Conservation (phyloP, 2,329 filamentous ascomycete species). For the Hypomyces rosellus region DNA sequence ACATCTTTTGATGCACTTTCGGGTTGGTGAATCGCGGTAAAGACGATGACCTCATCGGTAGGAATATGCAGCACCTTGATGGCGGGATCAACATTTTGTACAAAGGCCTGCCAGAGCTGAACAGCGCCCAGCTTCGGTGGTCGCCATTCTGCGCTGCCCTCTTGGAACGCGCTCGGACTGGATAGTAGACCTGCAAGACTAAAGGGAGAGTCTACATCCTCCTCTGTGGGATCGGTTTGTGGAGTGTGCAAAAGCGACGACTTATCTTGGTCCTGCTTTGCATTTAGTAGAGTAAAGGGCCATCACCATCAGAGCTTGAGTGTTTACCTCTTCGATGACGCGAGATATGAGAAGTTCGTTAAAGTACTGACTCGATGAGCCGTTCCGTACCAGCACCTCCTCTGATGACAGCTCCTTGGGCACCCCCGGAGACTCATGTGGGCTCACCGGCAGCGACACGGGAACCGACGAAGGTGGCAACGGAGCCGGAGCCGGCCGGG, state of each 20-base stretch:
- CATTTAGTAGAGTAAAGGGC: background rate
- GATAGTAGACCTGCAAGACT: slow-evolving; percentile 30
- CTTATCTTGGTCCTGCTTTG: slow-evolving; percentile 11
- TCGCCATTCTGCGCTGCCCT: slow-evolving; percentile 15
- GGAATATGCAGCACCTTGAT: slow-evolving; percentile 25
- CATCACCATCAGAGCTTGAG: background rate
- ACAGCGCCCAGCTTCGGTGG: slow-evolving; percentile 21
- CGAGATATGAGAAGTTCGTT: slow-evolving; percentile 31
- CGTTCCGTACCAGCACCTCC: slow-evolving; percentile 26
- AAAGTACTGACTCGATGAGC: slow-evolving; percentile 29
- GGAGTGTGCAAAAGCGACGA: slow-evolving; percentile 10
- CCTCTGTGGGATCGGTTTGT: slow-evolving; percentile 2
- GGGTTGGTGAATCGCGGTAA: slow-evolving; percentile 26
- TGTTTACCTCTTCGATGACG: slow-evolving; percentile 27
- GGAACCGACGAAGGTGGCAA: background rate
- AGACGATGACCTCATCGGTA: slow-evolving; percentile 26
- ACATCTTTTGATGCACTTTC: slow-evolving; percentile 18
- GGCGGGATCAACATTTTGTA: slow-evolving; percentile 23
- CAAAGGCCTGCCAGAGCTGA: slow-evolving; percentile 25
- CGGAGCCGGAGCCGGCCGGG: background rate
- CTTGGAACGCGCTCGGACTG: slow-evolving; percentile 12
- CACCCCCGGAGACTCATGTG: slow-evolving; percentile 4
- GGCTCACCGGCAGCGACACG: slow-evolving; percentile 4
- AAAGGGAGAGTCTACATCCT: slow-evolving; percentile 19
- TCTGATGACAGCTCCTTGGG: slow-evolving; percentile 10